A percentile compares a stretch with the other conserved stretches of the same genome.
phyloP scores from a whole-genome alignment of 2,329 filamentous ascomycete genomes.

The Hypoxylon sp. region DNA sequence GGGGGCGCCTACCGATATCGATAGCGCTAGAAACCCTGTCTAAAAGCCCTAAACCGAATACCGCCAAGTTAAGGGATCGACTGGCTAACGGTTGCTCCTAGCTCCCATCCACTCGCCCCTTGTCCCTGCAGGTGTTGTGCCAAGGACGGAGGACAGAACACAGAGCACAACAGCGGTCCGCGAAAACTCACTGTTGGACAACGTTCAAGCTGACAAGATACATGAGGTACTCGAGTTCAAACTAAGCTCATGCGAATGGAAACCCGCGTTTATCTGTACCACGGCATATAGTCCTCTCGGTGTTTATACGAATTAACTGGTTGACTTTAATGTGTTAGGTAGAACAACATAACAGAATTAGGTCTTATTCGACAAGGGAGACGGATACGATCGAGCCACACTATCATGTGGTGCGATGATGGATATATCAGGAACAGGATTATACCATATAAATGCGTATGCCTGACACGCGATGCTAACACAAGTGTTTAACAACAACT shows the following conservation, averaged over 20 bases:
- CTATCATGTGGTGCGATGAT: slow-evolving; percentile 23
- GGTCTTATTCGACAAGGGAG: not conserved
- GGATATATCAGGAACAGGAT: slow-evolving; percentile 7
- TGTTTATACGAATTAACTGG: slow-evolving; percentile 3
- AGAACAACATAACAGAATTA: slow-evolving; percentile 12
- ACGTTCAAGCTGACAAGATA: slow-evolving; percentile 2
- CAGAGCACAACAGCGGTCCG: slow-evolving; percentile 16
- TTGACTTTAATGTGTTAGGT: slow-evolving; percentile 1
- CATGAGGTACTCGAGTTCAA: slow-evolving; percentile 19
- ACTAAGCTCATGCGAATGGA: slow-evolving; percentile 21
- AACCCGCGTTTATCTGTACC: slow-evolving; percentile 15
- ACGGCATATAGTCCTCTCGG: slow-evolving; percentile 10
- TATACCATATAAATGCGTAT: slow-evolving; percentile 10
- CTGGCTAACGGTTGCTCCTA: slow-evolving; percentile 13
- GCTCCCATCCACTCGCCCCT: not conserved
- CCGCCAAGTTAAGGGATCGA: slow-evolving; percentile 12
- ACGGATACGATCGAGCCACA: not conserved
- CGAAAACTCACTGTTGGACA: slow-evolving; percentile 25
- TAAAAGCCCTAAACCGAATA: slow-evolving; percentile 5
- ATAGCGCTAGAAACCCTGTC: too few relatives aligned
- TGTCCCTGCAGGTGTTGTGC: slow-evolving; percentile 1
- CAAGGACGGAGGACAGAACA: slow-evolving; percentile 1
- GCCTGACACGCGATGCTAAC: slow-evolving; percentile 21
- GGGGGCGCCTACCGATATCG: slow-evolving; percentile 38
- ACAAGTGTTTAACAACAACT: slow-evolving; percentile 5